Evolutionary conservation across 2,329 filamentous ascomycete genomes (phyloP).

Genomic region (Tolypocladium endophyticum): DNA sequence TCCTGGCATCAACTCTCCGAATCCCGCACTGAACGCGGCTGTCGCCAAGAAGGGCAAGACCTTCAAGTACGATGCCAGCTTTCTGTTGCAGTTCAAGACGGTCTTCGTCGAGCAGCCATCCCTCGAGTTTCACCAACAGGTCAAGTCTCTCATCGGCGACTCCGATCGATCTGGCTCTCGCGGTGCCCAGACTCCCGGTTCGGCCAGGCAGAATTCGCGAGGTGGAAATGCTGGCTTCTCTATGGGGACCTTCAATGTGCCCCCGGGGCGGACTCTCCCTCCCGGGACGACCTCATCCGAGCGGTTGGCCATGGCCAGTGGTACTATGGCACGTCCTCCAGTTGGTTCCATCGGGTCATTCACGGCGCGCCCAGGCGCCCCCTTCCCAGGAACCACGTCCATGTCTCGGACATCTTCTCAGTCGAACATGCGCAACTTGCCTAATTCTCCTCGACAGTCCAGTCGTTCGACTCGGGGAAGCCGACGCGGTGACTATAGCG

Average conservation of each 20-base stretch:
- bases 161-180: conserved; percentile 49
- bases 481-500: conserved; percentile 45
- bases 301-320: conserved; percentile 57
- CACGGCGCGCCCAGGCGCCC: conserved; percentile 34
- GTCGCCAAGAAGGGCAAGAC: conserved; percentile 69
- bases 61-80: conserved; percentile 92
- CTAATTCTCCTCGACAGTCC: conserved; percentile 61
- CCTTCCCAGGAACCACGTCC: conserved; percentile 49
- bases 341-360: conserved; percentile 32
- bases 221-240: conserved; percentile 37
- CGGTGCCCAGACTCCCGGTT: conserved; percentile 42
- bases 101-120: conserved; percentile 97
- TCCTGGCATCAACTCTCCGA: conserved; percentile 73
- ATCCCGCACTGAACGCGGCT: conserved; percentile 77
- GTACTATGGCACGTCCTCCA: conserved; percentile 33
- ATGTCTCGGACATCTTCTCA: conserved; percentile 58
- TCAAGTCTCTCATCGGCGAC: conserved; percentile 81
- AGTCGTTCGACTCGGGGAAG: conserved; percentile 55
- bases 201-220: conserved; percentile 40
- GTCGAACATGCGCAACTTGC: conserved; percentile 49
- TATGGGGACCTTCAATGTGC: conserved; percentile 62
- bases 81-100: conserved; percentile 90
- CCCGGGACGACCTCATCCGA: conserved; percentile 68
- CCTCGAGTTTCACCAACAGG: conserved; percentile 80
- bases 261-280: conserved; percentile 48